These are phyloP conservation scores for Globisporangium takayamanum DNA, from an alignment of 352 stramenopile species.

Conservation along the genomic window DNA sequence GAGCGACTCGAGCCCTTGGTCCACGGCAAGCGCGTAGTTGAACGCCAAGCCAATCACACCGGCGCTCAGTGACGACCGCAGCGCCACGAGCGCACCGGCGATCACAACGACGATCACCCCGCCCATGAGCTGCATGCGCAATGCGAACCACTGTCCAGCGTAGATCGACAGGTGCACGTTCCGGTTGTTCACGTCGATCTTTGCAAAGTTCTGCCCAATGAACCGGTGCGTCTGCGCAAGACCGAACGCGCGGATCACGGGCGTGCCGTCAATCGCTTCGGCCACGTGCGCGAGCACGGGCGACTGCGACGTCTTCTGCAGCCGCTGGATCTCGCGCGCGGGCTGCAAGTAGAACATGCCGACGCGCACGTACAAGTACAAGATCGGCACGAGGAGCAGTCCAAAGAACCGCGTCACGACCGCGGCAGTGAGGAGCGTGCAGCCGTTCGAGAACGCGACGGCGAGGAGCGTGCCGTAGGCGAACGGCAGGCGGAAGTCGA, in stretches of 20 bases:
- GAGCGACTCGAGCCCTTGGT: conserved; percentile 83
- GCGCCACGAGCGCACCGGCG: conserved; percentile 31
- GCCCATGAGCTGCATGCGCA: conserved; percentile 59
- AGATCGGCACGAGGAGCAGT: conserved; percentile 77
- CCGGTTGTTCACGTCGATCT: conserved; percentile 52
- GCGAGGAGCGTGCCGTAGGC: conserved; percentile 55
- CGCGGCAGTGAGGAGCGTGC: conserved; percentile 77
- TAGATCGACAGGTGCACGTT: conserved; percentile 52
- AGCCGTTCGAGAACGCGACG: conserved; percentile 76
- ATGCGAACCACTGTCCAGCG: conserved; percentile 52
- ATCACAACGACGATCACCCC: conserved; percentile 48
- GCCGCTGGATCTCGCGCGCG: conserved; percentile 55
- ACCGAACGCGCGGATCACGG: conserved; percentile 65
- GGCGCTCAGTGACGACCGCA: conserved; percentile 39
- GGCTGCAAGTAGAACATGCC: conserved; percentile 46
- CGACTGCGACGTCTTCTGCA: conserved; percentile 51
- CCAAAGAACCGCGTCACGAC: conserved; percentile 76
- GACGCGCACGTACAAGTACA: conserved; percentile 76
- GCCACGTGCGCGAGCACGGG: conserved; percentile 43
- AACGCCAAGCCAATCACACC: conserved; percentile 88
- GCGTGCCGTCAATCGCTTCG: conserved; percentile 46
- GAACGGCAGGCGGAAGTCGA: conserved; percentile 87
- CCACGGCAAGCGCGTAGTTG: conserved; percentile 88
- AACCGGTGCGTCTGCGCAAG: conserved; percentile 51
- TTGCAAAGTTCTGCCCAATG: conserved; percentile 47